Base-by-base conservation (phyloP, 495 filamentous ascomycete genomes). In the Trichocladium antarcticum region DNA sequence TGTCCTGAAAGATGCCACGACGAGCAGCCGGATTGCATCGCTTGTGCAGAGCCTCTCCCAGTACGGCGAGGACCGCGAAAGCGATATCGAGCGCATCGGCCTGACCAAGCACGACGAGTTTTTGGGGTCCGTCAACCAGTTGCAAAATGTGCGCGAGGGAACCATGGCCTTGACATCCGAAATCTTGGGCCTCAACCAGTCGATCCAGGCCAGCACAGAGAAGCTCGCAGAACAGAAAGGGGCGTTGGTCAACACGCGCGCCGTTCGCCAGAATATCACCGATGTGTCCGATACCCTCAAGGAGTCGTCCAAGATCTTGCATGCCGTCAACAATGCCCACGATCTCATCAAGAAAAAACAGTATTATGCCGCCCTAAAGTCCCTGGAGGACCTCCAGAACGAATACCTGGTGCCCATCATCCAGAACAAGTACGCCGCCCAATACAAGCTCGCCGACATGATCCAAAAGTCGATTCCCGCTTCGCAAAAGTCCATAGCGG, bases 41-140 rank as follows among this genome's bases (percentile, higher is more conserved):
- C 82, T 99, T 37, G 71, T 88, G 42, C 83, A 88, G 49, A 80
- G 81, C 45, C 70, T 99, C 29, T 76, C 80, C 12, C 78, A 80
- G 41, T 89, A 95, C 66, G 84, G 89, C 24, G 78, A 80, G 46
- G 84, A 93, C 42, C 83, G 89, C 45, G 93, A 99, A 61, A 64
- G 75, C 2, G 88, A 97, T 56, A 97, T 99, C 49, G 93, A 99
- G 68, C 77, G 79, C 11, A 92, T 99, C 53, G 95, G 92, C 62
- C 84, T 90, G 59, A 86, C 81, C 28, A 95, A 96, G 57, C 92
- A 96, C 61, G 90, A 97, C 59, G 92, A 95, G 49, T 99, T 99
- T 59, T 82, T 97, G 28, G 79, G 72, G 19, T 95, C 90, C 6
- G 87, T 97, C 54, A 92, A 90, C 58, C 86, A 94, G 56, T 79